Base-by-base conservation (phyloP, 2,329 filamentous ascomycete genomes). In the Arthrinium phaeospermum region DNA sequence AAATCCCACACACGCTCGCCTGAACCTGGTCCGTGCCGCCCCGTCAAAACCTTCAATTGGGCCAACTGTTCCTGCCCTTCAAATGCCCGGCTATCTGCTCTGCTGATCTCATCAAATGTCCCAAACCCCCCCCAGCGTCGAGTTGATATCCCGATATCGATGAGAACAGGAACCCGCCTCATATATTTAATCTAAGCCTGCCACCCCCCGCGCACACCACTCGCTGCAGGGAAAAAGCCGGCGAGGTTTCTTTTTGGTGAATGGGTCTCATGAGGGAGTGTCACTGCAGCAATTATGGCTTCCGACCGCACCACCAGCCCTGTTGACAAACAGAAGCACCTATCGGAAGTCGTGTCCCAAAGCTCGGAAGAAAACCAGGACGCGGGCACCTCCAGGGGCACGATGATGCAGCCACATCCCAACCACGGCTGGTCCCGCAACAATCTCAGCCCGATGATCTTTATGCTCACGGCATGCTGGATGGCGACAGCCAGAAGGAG, bases 361-460 rank as follows among this genome's bases (percentile, higher is more conserved):
- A 47, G 67, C 41, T 47, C 41, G 67, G 67, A 47, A 68, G 41
- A 68, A n/a, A 47, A 27, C 24, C 64, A 45, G 64, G 64, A 67
- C 64, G 24, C 24, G 67, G 41, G 4, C 67, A 47, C 44, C 14
- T 34, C n/a, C 27, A 19, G 41, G 67, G 41, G 14, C 44, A 47
- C 67, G 41, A 27, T 46, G 41, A 47, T 34, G 67, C 67, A 68
- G 45, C 41, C 68, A 51, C 68, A 14, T n/a, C 68, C 27, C 68
- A 70, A 12, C 68, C 46, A 24, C 68, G 34, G 10, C 47, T 70
- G 34, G 46, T 45, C 34, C 22, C 47, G 7, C 34, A 47, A 7
- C n/a, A 19, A 19, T 70, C 68, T 27, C 68, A 41, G 27, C 68
- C 68, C 47, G 68, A 70, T 41, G 68, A 70, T 70, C 68, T 70